These are phyloP conservation scores for Lagenaria siceraria DNA, from an alignment of 306 rosid species.

Conservation along the genomic window DNA sequence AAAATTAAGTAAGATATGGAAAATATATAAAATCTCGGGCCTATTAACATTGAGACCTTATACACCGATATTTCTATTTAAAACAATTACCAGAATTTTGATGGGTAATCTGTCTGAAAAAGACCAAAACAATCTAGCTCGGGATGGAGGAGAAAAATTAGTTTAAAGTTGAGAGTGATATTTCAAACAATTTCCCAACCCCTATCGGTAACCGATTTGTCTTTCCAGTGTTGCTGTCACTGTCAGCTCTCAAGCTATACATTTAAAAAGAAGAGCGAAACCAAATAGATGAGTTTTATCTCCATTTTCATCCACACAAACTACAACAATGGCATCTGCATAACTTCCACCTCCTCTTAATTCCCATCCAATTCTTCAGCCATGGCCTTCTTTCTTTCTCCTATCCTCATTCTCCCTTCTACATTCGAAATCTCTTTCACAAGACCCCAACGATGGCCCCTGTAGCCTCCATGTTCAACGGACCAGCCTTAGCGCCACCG, in stretches of 20 bases:
- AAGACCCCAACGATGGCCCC: conserved; percentile 28
- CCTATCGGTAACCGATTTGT: too few relatives aligned
- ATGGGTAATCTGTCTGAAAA: too few relatives aligned
- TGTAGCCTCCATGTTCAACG: conserved; percentile 34
- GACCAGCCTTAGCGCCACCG: conserved; percentile 21
- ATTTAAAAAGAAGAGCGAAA: background rate
- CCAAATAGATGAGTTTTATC: conserved; percentile 31
- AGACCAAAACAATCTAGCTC: too few relatives aligned
- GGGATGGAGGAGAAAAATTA: too few relatives aligned
- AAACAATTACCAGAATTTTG: too few relatives aligned
- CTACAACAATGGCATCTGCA: background rate
- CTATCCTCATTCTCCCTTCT: background rate
- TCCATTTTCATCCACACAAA: conserved; percentile 64
- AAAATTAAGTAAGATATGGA: too few relatives aligned
- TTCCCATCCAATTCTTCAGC: conserved; percentile 4
- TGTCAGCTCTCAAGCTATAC: background rate
- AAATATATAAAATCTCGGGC: too few relatives aligned
- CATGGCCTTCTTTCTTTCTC: background rate
- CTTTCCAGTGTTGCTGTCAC: background rate
- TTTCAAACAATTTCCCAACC: too few relatives aligned
- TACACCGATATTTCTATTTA: too few relatives aligned
- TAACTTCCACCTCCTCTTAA: background rate
- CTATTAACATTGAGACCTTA: too few relatives aligned
- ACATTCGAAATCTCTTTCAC: background rate
- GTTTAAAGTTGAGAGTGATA: too few relatives aligned